phyloP scores from a whole-genome alignment of 805 yeast species.

The Candida ipomoeae region DNA sequence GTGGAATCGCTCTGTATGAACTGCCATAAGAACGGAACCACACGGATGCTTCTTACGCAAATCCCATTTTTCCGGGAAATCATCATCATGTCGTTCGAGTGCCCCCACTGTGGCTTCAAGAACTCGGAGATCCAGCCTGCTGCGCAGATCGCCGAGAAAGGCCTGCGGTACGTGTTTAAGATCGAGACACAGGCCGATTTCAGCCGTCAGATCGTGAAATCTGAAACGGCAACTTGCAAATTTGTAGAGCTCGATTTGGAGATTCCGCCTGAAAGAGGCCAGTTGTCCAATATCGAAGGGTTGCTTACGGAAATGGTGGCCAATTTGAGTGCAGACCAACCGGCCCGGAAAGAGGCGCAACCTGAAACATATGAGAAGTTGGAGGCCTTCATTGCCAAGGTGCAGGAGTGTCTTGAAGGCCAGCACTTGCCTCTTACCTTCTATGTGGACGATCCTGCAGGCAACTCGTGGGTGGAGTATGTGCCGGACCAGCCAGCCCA shows the following conservation, averaged over 20 bases:
- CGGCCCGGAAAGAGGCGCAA: slow-evolving; percentile 65
- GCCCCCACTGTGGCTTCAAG: slow-evolving; percentile 90
- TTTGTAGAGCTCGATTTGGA: slow-evolving; percentile 86
- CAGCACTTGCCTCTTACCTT: slow-evolving; percentile 75
- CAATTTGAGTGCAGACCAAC: slow-evolving; percentile 79
- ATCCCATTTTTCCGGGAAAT: slow-evolving; percentile 92
- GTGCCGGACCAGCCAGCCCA: slow-evolving; percentile 82
- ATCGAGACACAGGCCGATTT: slow-evolving; percentile 69
- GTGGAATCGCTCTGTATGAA: slow-evolving; percentile 94
- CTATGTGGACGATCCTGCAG: slow-evolving; percentile 87
- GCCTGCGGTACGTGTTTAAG: slow-evolving; percentile 65
- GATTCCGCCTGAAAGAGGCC: slow-evolving; percentile 94
- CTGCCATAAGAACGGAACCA: slow-evolving; percentile 81
- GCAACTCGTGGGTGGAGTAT: slow-evolving; percentile 94
- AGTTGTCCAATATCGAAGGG: slow-evolving; percentile 90
- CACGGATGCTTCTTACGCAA: slow-evolving; percentile 76
- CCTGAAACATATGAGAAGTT: slow-evolving; percentile 77
- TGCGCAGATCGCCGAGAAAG: slow-evolving; percentile 83
- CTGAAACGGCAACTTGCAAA: slow-evolving; percentile 76
- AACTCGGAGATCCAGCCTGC: slow-evolving; percentile 97
- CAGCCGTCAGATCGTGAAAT: slow-evolving; percentile 86
- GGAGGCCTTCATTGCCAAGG: slow-evolving; percentile 59
- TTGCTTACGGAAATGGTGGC: slow-evolving; percentile 75
- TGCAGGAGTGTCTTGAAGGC: slow-evolving; percentile 59
- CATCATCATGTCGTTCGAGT: slow-evolving; percentile 89